These are phyloP conservation scores for Cydonia oblonga DNA, from an alignment of 331 rosid species.

Conservation along the genomic window DNA sequence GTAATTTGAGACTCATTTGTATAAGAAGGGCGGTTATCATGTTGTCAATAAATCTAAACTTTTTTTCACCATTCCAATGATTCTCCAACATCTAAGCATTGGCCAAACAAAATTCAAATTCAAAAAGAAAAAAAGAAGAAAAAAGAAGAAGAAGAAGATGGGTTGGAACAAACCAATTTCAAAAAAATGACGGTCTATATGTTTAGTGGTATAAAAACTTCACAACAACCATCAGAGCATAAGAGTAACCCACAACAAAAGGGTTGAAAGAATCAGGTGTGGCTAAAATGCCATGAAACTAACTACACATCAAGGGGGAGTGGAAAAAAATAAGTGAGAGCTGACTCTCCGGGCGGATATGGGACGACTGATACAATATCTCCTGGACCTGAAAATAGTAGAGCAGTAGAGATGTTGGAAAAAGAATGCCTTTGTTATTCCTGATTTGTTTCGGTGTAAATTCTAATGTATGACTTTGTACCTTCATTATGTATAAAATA, in stretches of 20 bases:
- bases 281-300: background rate
- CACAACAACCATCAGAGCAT: background rate
- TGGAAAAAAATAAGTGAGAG: background rate
- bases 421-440: background rate
- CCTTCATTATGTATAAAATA: background rate
- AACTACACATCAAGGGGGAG: background rate
- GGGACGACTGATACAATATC: background rate
- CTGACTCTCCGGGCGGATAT: background rate
- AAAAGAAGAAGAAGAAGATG: background rate
- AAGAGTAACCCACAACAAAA: conserved; percentile 19
- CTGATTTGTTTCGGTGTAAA: background rate
- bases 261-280: conserved; percentile 33
- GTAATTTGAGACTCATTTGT: background rate
- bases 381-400: background rate
- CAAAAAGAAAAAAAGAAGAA: too few relatives aligned
- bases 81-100: too few relatives aligned
- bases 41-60: too few relatives aligned
- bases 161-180: background rate
- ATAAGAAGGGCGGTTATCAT: background rate
- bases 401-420: background rate
- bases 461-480: background rate
- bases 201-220: background rate
- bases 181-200: too few relatives aligned
- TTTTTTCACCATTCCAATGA: too few relatives aligned
- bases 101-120: background rate